phyloP scores from a whole-genome alignment of 2,329 filamentous ascomycete species.

The Pseudogymnoascus verrucosus region DNA sequence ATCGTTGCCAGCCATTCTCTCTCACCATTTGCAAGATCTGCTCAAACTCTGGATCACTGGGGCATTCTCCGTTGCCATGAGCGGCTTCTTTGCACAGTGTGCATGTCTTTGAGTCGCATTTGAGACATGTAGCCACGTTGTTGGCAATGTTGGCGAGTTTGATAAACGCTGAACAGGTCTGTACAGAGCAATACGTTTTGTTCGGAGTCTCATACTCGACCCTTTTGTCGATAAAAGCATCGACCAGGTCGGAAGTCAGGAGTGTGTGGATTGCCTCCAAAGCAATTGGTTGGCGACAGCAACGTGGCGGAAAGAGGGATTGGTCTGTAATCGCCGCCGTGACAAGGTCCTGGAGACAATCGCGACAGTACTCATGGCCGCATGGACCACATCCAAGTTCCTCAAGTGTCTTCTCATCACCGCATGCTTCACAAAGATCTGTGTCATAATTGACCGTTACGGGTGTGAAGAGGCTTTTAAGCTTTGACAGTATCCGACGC shows the following conservation, averaged over 20 bases:
- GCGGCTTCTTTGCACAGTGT: slow-evolving; percentile 38
- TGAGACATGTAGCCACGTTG: slow-evolving; percentile 34
- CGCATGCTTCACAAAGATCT: slow-evolving; percentile 15
- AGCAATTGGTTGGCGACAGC: slow-evolving; percentile 39
- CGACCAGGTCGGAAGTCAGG: slow-evolving; percentile 30
- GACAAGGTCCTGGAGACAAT: slow-evolving; percentile 41
- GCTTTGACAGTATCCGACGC: neutral
- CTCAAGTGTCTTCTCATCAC: slow-evolving; percentile 11
- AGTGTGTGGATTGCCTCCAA: slow-evolving; percentile 29
- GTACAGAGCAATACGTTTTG: slow-evolving; percentile 42
- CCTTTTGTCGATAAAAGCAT: slow-evolving; percentile 36
- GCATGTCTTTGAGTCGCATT: slow-evolving; percentile 41
- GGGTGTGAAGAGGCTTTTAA: neutral
- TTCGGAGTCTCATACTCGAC: slow-evolving; percentile 41
- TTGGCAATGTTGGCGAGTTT: slow-evolving; percentile 24
- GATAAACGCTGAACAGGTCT: slow-evolving; percentile 41
- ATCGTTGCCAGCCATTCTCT: slow-evolving; percentile 44
- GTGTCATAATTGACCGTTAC: neutral
- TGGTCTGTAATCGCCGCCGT: slow-evolving; percentile 38
- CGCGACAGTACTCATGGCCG: slow-evolving; percentile 43
- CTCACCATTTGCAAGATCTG: slow-evolving; percentile 34
- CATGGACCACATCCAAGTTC: slow-evolving; percentile 28
- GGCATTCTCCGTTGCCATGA: slow-evolving; percentile 41
- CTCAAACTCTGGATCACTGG: slow-evolving; percentile 34
- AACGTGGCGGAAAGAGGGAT: slow-evolving; percentile 46